Conservation (phyloP, 257 asterid genomes). For the Solanum phureja region DNA sequence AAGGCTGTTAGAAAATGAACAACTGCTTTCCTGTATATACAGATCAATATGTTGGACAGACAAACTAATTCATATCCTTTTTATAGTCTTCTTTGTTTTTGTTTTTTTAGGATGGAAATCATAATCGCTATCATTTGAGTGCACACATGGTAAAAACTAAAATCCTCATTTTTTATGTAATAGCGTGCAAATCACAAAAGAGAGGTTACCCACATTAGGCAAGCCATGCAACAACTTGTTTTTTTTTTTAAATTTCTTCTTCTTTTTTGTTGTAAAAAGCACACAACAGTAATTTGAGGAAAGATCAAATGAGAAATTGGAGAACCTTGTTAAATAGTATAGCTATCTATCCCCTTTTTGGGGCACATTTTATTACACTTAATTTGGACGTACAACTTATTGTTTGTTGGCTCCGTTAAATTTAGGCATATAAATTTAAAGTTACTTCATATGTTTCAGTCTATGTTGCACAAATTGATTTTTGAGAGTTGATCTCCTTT, state of each 20-base stretch:
- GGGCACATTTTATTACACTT: neutral
- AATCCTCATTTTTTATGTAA: too few species aligned
- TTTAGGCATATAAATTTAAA: too few species aligned
- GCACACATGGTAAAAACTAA: neutral
- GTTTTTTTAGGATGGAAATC: too few species aligned
- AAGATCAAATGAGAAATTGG: neutral
- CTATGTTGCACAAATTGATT: too few species aligned
- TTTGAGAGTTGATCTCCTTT: neutral
- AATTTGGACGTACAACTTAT: neutral
- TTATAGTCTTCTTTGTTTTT: neutral
- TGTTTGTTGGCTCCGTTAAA: neutral
- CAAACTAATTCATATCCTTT: neutral
- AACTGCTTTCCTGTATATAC: neutral
- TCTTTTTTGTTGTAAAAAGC: neutral
- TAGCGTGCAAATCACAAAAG: accelerated
- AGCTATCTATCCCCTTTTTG: neutral
- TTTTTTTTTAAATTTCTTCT: neutral
- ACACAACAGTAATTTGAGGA: neutral
- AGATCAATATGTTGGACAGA: neutral
- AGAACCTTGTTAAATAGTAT: neutral
- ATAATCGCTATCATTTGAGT: too few species aligned
- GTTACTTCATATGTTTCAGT: neutral
- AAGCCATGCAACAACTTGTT: neutral
- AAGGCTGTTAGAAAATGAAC: neutral
- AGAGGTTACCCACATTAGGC: neutral